Percentiles rank a stretch among this genome's conserved stretches.
These are phyloP conservation scores for Eucalyptus regnans DNA, from an alignment of 345 rosid species.

Conservation along the genomic window DNA sequence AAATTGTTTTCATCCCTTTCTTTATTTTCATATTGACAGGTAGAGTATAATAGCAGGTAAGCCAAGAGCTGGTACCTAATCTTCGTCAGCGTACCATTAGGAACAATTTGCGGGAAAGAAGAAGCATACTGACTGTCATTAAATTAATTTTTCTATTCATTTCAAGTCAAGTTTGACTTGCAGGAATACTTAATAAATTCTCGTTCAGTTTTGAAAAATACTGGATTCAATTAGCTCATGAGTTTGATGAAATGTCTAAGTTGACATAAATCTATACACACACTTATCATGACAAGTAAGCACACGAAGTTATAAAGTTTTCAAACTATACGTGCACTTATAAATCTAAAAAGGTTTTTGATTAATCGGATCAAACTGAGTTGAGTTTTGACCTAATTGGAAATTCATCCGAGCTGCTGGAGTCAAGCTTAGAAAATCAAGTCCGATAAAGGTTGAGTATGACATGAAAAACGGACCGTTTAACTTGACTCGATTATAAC, in stretches of 20 bases:
- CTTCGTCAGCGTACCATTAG: background rate
- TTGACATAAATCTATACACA: too few relatives aligned
- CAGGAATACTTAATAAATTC: too few relatives aligned
- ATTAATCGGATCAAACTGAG: accelerated
- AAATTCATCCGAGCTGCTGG: accelerated
- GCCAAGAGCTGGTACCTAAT: background rate
- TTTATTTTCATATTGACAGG: background rate
- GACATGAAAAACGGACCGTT: background rate
- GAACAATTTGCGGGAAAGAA: too few relatives aligned
- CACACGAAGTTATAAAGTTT: background rate
- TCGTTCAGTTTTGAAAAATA: too few relatives aligned
- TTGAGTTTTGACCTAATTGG: background rate
- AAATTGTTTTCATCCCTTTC: background rate
- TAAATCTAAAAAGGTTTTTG: background rate
- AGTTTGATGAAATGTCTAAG: too few relatives aligned
- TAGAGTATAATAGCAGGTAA: background rate
- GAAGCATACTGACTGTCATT: too few relatives aligned
- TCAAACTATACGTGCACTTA: background rate
- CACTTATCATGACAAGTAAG: background rate
- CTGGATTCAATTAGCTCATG: too few relatives aligned
- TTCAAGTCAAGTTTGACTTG: too few relatives aligned
- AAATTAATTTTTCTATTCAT: too few relatives aligned
- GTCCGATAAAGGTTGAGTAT: accelerated
- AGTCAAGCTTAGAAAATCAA: background rate
- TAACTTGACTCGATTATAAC: background rate